phyloP scores from a whole-genome alignment of 2,329 filamentous ascomycete genomes.

The Ophiostoma sp. region DNA sequence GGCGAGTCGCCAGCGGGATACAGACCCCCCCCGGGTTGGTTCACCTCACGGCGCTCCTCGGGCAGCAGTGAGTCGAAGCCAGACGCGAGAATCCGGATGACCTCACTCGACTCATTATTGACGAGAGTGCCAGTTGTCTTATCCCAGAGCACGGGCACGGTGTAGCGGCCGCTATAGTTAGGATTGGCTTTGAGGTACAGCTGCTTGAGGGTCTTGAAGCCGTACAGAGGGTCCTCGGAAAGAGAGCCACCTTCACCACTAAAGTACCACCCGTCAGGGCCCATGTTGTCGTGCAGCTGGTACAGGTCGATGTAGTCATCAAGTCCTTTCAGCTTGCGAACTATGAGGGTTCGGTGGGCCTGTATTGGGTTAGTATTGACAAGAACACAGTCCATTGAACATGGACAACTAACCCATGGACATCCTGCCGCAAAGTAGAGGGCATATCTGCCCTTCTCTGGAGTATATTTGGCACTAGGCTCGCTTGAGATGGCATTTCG shows the following conservation, averaged over 20 bases:
- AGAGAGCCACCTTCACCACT: constrained; percentile 43
- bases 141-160: background rate
- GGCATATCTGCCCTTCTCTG: background rate
- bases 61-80: background rate
- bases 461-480: constrained; percentile 29
- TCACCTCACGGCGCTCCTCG: constrained; percentile 1
- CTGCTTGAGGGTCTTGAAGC: constrained; percentile 60
- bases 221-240: constrained; percentile 56
- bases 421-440: background rate
- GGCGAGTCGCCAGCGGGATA: background rate
- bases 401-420: background rate
- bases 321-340: constrained; percentile 59
- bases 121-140: background rate
- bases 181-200: constrained; percentile 65
- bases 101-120: background rate
- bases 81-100: background rate
- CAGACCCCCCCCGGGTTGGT: background rate
- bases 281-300: constrained; percentile 63
- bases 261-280: constrained; percentile 51
- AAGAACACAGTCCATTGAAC: background rate
- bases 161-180: constrained; percentile 64
- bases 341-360: background rate
- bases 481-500: constrained; percentile 51
- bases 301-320: constrained; percentile 64
- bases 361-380: background rate